Evolutionary conservation across 2,329 filamentous ascomycete genomes (phyloP).

Genomic region (Venturia oleaginea): DNA sequence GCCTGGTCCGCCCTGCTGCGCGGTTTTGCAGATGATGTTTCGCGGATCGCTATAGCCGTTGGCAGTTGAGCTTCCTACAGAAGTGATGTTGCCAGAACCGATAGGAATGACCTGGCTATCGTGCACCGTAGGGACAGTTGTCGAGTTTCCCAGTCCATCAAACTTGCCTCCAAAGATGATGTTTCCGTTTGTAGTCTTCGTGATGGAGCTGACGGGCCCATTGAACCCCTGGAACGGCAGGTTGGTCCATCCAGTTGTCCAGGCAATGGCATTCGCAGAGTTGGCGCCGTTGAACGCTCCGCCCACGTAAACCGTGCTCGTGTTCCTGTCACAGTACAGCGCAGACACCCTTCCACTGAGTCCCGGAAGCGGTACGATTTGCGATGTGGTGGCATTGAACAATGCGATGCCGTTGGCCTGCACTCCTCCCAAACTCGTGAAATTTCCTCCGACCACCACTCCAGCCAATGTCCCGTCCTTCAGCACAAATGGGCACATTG

Average conservation of each 20-base stretch:
- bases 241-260: slow-evolving; percentile 63
- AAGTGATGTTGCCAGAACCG: slow-evolving; percentile 63
- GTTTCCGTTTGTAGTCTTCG: slow-evolving; percentile 68
- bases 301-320: slow-evolving; percentile 79
- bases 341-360: slow-evolving; percentile 75
- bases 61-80: slow-evolving; percentile 51
- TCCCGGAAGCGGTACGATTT: slow-evolving; percentile 67
- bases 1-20: slow-evolving; percentile 56
- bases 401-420: slow-evolving; percentile 71
- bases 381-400: slow-evolving; percentile 63
- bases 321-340: slow-evolving; percentile 69
- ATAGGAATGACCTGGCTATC: slow-evolving; percentile 79
- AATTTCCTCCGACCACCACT: slow-evolving; percentile 86
- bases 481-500: slow-evolving; percentile 74
- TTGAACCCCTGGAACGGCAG: slow-evolving; percentile 93
- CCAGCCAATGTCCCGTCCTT: slow-evolving; percentile 59
- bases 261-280: slow-evolving; percentile 84
- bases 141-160: slow-evolving; percentile 75
- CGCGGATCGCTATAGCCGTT: slow-evolving; percentile 64
- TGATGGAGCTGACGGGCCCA: slow-evolving; percentile 78
- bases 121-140: slow-evolving; percentile 52
- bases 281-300: slow-evolving; percentile 73
- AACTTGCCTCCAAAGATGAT: slow-evolving; percentile 91
- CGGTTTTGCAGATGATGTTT: slow-evolving; percentile 74
- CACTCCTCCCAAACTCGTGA: slow-evolving; percentile 75